A percentile compares a stretch with the other conserved stretches of the same genome.
Evolutionary conservation across 2,329 filamentous ascomycete genomes (phyloP).

Genomic region (Arthrinium puccinioides): DNA sequence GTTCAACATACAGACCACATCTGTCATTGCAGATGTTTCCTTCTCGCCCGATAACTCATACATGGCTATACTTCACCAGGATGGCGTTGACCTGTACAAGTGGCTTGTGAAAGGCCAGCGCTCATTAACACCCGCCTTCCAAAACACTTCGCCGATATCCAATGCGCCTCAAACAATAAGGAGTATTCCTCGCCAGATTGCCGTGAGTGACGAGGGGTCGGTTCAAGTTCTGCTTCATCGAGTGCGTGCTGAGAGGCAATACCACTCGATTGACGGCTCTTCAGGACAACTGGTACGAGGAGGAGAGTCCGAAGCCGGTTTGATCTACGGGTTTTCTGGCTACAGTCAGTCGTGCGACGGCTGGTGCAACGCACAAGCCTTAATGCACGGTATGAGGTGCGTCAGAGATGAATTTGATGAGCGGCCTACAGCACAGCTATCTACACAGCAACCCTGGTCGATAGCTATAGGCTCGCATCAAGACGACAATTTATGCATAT

Average conservation of each 20-base stretch:
- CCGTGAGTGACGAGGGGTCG: slow-evolving; percentile 18
- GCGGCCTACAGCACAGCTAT: slow-evolving; percentile 28
- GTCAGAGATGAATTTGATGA: no score
- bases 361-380: slow-evolving; percentile 16
- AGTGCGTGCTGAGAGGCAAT: slow-evolving; percentile 22
- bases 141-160: slow-evolving; percentile 30
- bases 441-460: slow-evolving; percentile 44
- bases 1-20: slow-evolving; percentile 58
- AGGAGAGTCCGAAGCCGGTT: slow-evolving; percentile 17
- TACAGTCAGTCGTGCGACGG: slow-evolving; percentile 20
- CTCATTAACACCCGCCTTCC: slow-evolving; percentile 34
- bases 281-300: slow-evolving; percentile 13
- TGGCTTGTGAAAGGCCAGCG: slow-evolving; percentile 58
- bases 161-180: slow-evolving; percentile 16
- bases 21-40: slow-evolving; percentile 65
- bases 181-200: slow-evolving; percentile 20
- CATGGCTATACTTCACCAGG: slow-evolving; percentile 66
- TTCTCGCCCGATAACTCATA: slow-evolving; percentile 58
- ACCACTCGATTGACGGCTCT: slow-evolving; percentile 12
- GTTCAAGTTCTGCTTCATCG: slow-evolving; percentile 29
- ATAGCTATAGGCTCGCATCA: slow-evolving; percentile 36
- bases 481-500: slow-evolving; percentile 33
- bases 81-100: slow-evolving; percentile 60
- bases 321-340: slow-evolving; percentile 21
- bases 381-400: slow-evolving; percentile 25